Conservation (phyloP, 305 asterid species). For the Fraxinus albicans region DNA sequence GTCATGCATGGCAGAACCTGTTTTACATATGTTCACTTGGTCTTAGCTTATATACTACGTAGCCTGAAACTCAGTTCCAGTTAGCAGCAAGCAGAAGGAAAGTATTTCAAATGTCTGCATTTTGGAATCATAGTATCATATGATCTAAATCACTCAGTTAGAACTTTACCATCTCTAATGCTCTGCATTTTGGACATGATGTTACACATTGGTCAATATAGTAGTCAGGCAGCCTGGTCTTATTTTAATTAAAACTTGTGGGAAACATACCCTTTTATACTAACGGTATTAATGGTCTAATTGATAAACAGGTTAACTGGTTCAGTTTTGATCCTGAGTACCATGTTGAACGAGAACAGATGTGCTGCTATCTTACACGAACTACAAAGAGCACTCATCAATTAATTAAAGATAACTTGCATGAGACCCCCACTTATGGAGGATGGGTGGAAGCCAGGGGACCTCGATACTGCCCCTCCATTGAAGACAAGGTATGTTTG, state of each 20-base stretch:
- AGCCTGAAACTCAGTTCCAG: not conserved
- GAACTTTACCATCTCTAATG: not conserved
- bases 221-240: slow-evolving; percentile 20
- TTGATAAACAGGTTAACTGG: slow-evolving; percentile 79
- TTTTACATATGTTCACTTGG: slow-evolving; percentile 22
- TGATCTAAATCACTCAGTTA: not conserved
- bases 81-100: not conserved
- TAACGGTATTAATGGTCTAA: slow-evolving; percentile 14
- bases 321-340: slow-evolving; percentile 93
- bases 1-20: slow-evolving; percentile 3
- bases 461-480: slow-evolving; percentile 99
- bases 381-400: slow-evolving; percentile 91
- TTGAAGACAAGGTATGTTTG: slow-evolving; percentile 83
- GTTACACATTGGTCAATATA: slow-evolving; percentile 10
- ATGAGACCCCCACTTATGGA: slow-evolving; percentile 98
- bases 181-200: slow-evolving; percentile 6
- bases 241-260: slow-evolving; percentile 15
- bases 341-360: slow-evolving; percentile 85
- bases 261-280: not conserved
- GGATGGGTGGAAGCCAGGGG: slow-evolving; percentile 99
- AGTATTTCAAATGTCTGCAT: not conserved
- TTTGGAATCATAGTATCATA: not conserved
- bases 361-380: slow-evolving; percentile 97
- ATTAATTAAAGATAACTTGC: slow-evolving; percentile 82
- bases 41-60: not conserved